phyloP scores from a whole-genome alignment of 1,284 basidiomycete species.

The Bothia castanella region DNA sequence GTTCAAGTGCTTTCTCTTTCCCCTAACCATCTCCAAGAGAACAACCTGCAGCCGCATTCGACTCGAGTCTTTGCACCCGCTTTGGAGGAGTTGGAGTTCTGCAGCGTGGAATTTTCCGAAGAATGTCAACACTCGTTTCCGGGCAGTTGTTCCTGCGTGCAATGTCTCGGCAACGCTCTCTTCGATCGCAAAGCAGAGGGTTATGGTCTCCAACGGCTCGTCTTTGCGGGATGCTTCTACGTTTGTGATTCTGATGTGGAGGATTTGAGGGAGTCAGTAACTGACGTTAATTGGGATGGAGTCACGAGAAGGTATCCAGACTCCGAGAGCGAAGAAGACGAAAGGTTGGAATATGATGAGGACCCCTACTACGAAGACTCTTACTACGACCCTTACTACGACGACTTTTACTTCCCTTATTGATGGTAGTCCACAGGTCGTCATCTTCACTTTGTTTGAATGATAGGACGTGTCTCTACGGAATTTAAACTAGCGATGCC shows the following conservation, averaged over 20 bases:
- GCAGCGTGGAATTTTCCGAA: conserved; percentile 25
- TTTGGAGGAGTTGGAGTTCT: conserved; percentile 31
- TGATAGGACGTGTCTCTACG: too few relatives aligned
- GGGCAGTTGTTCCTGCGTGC: conserved; percentile 6
- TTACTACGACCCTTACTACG: too few relatives aligned
- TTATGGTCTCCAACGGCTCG: conserved; percentile 15
- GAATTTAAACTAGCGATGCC: too few relatives aligned
- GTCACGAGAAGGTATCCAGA: conserved; percentile 2
- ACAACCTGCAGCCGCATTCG: background rate
- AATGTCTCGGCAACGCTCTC: conserved; percentile 21
- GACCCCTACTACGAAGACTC: too few relatives aligned
- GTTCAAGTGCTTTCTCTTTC: conserved; percentile 7
- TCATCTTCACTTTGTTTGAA: too few relatives aligned
- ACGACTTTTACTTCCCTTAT: too few relatives aligned
- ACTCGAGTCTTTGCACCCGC: conserved; percentile 27
- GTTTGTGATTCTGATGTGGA: conserved; percentile 9
- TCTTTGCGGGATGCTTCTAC: conserved; percentile 15
- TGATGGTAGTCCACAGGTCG: too few relatives aligned
- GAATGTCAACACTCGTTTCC: conserved; percentile 14
- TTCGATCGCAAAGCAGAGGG: conserved; percentile 15
- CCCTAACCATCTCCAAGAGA: background rate
- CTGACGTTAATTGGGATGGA: conserved; percentile 23
- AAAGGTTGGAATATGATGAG: background rate
- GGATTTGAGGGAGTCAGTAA: conserved; percentile 9
- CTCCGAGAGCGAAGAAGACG: conserved; percentile 1